phyloP scores from a whole-genome alignment of 768 basidiomycete species.

The Lactarius sanguifluus region DNA sequence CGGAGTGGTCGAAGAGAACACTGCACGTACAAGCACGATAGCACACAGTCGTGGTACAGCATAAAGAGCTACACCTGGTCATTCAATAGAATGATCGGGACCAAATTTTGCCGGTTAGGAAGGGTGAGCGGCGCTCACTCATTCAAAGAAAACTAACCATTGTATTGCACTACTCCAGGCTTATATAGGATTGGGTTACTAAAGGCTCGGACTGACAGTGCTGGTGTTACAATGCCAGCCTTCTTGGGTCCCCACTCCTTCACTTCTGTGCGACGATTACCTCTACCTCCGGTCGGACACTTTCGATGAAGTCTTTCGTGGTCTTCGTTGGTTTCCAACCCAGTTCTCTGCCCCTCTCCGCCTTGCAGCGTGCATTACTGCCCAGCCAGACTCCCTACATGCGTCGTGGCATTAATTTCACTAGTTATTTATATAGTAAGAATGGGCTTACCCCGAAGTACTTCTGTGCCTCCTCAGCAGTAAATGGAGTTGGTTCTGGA shows the following conservation, averaged over 20 bases:
- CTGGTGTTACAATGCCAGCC: too few relatives aligned
- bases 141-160: background rate
- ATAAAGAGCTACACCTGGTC: background rate
- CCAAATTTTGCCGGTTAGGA: background rate
- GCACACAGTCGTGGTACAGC: background rate
- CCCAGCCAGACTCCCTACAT: constrained; percentile 27
- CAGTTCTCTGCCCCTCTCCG: constrained; percentile 43
- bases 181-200: background rate
- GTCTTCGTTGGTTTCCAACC: constrained; percentile 55
- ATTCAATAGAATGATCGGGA: background rate
- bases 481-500: constrained; percentile 47
- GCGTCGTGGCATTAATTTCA: constrained; percentile 4
- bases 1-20: too few relatives aligned
- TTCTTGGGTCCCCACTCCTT: background rate
- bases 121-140: background rate
- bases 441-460: constrained; percentile 36
- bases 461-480: constrained; percentile 42
- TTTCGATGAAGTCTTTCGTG: constrained; percentile 50
- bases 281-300: constrained; percentile 48
- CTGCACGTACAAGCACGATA: too few relatives aligned
- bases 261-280: constrained; percentile 20
- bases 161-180: background rate
- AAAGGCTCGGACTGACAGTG: background rate
- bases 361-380: constrained; percentile 46
- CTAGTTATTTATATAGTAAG: background rate